Evolutionary conservation across 441 rosid genomes (phyloP).

Genomic region (Eruca vesicaria): DNA sequence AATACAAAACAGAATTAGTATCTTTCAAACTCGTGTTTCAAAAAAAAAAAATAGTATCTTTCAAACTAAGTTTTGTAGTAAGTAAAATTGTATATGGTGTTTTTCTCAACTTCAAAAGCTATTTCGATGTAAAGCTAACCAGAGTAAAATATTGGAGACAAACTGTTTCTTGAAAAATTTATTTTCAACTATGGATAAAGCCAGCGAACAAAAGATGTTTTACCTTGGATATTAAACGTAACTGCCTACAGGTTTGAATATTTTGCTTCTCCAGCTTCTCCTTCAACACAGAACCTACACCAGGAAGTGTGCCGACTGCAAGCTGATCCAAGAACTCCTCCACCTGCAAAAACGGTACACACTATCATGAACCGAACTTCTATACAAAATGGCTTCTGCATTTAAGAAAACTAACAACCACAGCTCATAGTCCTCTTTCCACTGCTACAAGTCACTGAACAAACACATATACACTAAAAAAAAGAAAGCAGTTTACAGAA

Average conservation of each 20-base stretch:
- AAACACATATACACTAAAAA: neutral
- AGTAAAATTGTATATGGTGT: neutral
- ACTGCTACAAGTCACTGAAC: neutral
- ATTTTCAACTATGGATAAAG: neutral
- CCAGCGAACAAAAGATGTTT: neutral
- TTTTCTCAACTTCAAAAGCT: neutral
- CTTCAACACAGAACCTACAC: slow-evolving; percentile 82
- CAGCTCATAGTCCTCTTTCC: neutral
- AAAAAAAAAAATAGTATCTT: neutral
- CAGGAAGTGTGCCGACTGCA: slow-evolving; percentile 81
- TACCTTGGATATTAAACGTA: slow-evolving; percentile 80
- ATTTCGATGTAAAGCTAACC: neutral
- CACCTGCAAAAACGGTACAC: slow-evolving; percentile 47
- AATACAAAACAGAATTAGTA: neutral
- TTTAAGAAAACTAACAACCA: slow-evolving; percentile 13
- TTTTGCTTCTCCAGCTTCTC: slow-evolving; percentile 70
- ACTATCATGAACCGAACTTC: neutral
- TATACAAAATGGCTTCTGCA: slow-evolving; percentile 3
- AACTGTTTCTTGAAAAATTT: neutral
- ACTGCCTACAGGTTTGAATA: slow-evolving; percentile 75
- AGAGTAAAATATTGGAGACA: neutral
- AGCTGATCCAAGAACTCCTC: slow-evolving; percentile 68
- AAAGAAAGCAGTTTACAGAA: neutral
- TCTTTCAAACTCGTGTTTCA: neutral
- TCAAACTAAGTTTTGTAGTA: neutral